Evolutionary conservation across 1,139 yeast genomes (phyloP), one percentile per base, ranked within the genome.

Genomic region (Debaryomyces sp.): DNA sequence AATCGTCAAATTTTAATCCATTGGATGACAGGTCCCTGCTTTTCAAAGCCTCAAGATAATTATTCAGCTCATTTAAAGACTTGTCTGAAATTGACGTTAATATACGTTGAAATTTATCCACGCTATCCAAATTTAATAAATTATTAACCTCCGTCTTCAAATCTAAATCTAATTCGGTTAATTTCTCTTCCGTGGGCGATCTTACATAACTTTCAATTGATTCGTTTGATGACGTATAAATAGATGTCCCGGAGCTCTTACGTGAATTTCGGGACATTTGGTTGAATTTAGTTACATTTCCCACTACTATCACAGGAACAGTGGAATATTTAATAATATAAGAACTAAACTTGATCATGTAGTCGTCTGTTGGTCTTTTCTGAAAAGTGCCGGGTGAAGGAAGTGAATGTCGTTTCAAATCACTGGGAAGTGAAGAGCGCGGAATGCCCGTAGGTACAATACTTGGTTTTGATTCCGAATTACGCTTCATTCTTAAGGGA

Each of bases 311-410:
- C 24, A 73, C 75, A 0, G 81, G 81, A 2, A 73, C 66, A 0
- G 75, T 59, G 3, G 77, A 69, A 54, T 76, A 74, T 50, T 73
- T 73, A 39, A 75, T 61, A 46, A 72, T 57, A 51, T 73, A 76
- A 24, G 77, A 71, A 9, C 75, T 65, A 44, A 73, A 59, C 54
- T 73, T 74, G 41, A 76, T 60, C 47, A 75, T 58, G 50, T 59
- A 73, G 39, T 61, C 59, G 22, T 56, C 52, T 18, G 47, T n/a
- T 8, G 23, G 9, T 15, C 15, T 27, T 36, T 29, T 30, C n/a
- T 30, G 36, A 15, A 6, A 30, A 7, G 29, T 13, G 2, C 21
- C 9, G 10, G 26, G n/a, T 13, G 27, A 6, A 6, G 35, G 41
- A 10, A 43, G 8, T 10, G 45, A 42, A 7, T 33, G 15, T 5